Base-by-base conservation (phyloP, 495 filamentous ascomycete species). In the Lasiosphaeria ovina region DNA sequence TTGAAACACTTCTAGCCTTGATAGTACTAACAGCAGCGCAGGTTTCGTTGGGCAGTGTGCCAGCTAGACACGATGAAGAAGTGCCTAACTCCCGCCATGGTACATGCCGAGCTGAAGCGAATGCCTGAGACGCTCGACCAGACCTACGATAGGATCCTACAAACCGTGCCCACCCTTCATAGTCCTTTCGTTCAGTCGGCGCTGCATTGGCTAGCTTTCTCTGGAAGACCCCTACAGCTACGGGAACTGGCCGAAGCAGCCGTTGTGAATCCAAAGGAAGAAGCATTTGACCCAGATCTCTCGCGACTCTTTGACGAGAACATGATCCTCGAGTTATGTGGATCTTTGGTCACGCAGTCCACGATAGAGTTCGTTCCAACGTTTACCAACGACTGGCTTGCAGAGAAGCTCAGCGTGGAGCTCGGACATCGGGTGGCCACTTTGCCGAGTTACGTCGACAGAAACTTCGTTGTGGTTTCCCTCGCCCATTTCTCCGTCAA, bases 41-140 rank as follows among this genome's bases (percentile, higher is more conserved):
- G 44, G 44, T 47, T 47, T 14, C 44, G 44, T n/a, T 47, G 44
- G 44, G 44, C 44, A 47, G 44, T 47, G 12, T 47, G 44, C 44
- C 44, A 47, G 12, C 11, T 47, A 3, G 44, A 47, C 12, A n/a
- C 44, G 12, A 47, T 47, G 44, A 47, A 47, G 16, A 47, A n/a
- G 11, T 47, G 44, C 16, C 44, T 47, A 0, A 47, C 44, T 11
- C 44, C 44, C 12, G 44, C 44, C 44, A 47, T 47, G 44, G 44
- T 47, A 11, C 44, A n/a, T 4, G 44, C 44, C 6, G 44, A 47
- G 11, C 2, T 47, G 44, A 47, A 47, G 11, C 44, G 44, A 4
- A 47, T 47, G 44, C 44, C 44, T 0, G 44, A 9, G 16, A 47
- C 44, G 44, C 5, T 47, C 0, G 7, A 47, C 11, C 44, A 47